Base-by-base conservation (phyloP, 1,139 yeast genomes). In the Hyphopichia wangnamkhiaoensis region DNA sequence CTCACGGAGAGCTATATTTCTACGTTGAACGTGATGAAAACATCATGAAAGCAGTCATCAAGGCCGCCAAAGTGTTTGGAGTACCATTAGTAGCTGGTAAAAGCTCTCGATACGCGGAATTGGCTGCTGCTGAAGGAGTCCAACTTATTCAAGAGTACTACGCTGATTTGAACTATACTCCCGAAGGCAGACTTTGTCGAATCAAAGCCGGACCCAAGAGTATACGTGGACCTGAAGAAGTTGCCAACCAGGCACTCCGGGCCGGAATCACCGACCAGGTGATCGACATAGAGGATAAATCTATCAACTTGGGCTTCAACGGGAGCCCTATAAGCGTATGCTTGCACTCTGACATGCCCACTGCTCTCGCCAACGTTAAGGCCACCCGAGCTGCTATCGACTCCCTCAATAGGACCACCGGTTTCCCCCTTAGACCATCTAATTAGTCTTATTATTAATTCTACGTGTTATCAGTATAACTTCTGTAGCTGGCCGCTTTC, bases 301-400 rank as follows among this genome's bases (percentile, higher is more conserved):
- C 41, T 2, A 41, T 60, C 23, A 47, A 47, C 20, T 44, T 66
- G 33, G 58, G 57, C 31, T 64, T 58, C 36, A 56, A 50, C 4
- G 51, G 47, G 1, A 45, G 51, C 35, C 70, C 71, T 2, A 58
- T 62, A 20, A 49, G 58, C 37, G 53, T 63, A 13, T 65, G 71
- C 45, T 45, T 65, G 24, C 71, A 65, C 40, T 63, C 69, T 14
- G 71, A 65, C 47, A 57, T 65, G 65, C 68, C 71, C 1, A 53
- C 57, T 8, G 69, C 70, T 4, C 40, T 65, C 29, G 68, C 52
- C 3, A 65, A 65, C 42, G 53, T 63, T 14, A 50, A 49, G 34
- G 48, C 44, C 9, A 61, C 68, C 2, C 49, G 64, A 42, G 49
- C 48, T 35, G 69, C 68, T 0, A 46, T 63, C 32, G 64, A 63